phyloP scores from a whole-genome alignment of 345 rosid species.

The Microcos paniculata region DNA sequence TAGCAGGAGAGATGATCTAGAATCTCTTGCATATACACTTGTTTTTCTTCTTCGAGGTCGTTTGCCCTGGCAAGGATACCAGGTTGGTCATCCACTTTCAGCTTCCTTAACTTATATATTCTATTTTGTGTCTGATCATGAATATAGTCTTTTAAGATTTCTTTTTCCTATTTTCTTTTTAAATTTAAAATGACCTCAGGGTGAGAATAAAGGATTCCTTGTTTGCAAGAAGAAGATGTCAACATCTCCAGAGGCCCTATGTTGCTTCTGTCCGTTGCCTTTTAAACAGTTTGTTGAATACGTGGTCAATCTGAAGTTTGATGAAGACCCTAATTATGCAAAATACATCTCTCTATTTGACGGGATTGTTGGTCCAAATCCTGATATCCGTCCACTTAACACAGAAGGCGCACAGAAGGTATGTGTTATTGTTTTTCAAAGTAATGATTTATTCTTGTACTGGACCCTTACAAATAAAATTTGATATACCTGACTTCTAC shows the following conservation, averaged over 20 bases:
- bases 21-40: slow-evolving; percentile 83
- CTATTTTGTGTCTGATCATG: not conserved
- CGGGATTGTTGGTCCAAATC: slow-evolving; percentile 55
- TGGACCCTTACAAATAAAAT: not conserved
- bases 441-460: not conserved
- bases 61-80: slow-evolving; percentile 83
- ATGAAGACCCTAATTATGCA: slow-evolving; percentile 66
- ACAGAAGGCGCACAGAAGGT: slow-evolving; percentile 79
- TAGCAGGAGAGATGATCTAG: slow-evolving; percentile 79
- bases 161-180: not conserved
- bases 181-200: slow-evolving; percentile 35
- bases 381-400: slow-evolving; percentile 55
- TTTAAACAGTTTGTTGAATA: slow-evolving; percentile 62
- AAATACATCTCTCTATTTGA: slow-evolving; percentile 64
- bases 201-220: slow-evolving; percentile 70
- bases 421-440: slow-evolving; percentile 8
- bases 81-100: slow-evolving; percentile 39
- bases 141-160: not conserved
- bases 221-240: slow-evolving; percentile 84
- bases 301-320: slow-evolving; percentile 69
- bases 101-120: not conserved
- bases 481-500: not conserved
- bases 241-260: slow-evolving; percentile 54
- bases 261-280: slow-evolving; percentile 62
- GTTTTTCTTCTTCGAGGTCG: slow-evolving; percentile 76